Conservation (phyloP, 306 rosid genomes). For the Elaeagnus macrophylla region DNA sequence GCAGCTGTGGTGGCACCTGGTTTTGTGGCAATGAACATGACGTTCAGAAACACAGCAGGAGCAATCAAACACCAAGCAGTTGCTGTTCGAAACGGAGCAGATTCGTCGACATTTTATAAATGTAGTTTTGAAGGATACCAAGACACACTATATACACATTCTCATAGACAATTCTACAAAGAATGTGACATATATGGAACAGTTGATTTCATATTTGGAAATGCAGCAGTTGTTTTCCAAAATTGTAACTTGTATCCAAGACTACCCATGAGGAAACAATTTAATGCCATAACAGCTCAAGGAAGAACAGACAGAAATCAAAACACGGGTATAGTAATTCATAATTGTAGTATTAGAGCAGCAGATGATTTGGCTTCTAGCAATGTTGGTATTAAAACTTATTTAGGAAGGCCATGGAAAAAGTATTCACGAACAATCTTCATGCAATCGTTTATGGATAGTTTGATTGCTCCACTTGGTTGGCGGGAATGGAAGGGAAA, state of each 20-base stretch:
- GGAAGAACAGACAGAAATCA: constrained; percentile 63
- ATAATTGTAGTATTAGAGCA: constrained; percentile 38
- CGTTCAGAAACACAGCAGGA: constrained; percentile 64
- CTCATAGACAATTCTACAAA: constrained; percentile 52
- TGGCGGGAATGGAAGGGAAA: constrained; percentile 60
- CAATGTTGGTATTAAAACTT: constrained; percentile 22
- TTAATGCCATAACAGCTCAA: constrained; percentile 76
- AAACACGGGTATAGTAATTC: constrained; percentile 54
- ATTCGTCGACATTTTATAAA: constrained; percentile 40
- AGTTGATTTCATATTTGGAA: constrained; percentile 73
- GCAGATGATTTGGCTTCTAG: constrained; percentile 40
- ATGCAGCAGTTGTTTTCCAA: constrained; percentile 63
- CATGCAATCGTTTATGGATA: constrained; percentile 48
- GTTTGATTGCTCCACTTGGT: constrained; percentile 30
- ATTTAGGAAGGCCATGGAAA: constrained; percentile 73
- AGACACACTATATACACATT: constrained; percentile 53
- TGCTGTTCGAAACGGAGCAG: constrained; percentile 48
- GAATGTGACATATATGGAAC: constrained; percentile 66
- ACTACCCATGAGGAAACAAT: constrained; percentile 55
- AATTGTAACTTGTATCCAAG: constrained; percentile 59
- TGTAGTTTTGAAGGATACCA: constrained; percentile 69
- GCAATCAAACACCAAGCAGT: constrained; percentile 57
- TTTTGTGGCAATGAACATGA: constrained; percentile 49
- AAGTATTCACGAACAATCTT: constrained; percentile 50
- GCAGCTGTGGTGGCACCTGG: constrained; percentile 35